These are phyloP conservation scores for Aechmea fasciata DNA, from an alignment of 176 grass and related monocot species.

Conservation along the genomic window DNA sequence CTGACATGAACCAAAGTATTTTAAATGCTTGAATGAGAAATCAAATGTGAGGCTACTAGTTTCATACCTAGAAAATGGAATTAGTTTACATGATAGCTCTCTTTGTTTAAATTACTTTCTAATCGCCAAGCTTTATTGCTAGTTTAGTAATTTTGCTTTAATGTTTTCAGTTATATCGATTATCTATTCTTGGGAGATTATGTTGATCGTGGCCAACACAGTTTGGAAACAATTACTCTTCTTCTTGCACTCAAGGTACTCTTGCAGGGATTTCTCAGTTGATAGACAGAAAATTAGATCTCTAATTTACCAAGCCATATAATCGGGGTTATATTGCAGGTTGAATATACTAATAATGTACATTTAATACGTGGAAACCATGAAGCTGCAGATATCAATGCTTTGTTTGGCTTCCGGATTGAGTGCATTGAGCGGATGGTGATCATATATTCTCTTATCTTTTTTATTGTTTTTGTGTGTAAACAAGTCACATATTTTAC, in stretches of 20 bases:
- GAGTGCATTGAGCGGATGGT: conserved; percentile 99
- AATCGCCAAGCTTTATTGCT: neutral
- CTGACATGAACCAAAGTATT: neutral
- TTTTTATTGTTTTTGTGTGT: neutral
- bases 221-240: conserved; percentile 97
- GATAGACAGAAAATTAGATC: neutral
- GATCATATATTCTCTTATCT: conserved; percentile 15
- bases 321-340: conserved; percentile 43
- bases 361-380: conserved; percentile 99
- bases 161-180: conserved; percentile 84
- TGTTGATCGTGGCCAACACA: conserved; percentile 98
- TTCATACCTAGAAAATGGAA: neutral
- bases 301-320: conserved; percentile 8
- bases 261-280: neutral
- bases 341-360: conserved; percentile 84
- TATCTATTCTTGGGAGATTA: conserved; percentile 99
- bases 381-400: conserved; percentile 98
- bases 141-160: conserved; percentile 2
- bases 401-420: conserved; percentile 95
- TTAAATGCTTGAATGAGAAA: neutral
- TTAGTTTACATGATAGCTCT: too few species aligned
- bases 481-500: neutral
- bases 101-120: neutral
- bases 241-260: conserved; percentile 98
- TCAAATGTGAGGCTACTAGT: neutral